Base-by-base conservation (phyloP, 2,329 filamentous ascomycete species). In the Pseudogymnoascus sp. region DNA sequence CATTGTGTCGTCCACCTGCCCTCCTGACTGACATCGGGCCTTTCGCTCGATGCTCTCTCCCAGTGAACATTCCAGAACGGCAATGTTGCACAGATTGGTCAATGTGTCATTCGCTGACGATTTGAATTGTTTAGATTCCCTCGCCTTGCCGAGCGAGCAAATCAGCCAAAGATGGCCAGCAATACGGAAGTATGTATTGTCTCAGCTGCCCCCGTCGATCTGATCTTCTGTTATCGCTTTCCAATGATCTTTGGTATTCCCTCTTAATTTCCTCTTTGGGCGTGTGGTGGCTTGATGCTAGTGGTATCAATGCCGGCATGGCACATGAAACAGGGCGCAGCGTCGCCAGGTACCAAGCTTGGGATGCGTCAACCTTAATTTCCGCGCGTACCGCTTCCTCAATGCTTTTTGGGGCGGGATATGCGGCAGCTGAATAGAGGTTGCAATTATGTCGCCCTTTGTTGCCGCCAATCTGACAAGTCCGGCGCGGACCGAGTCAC, bases 221-320 rank as follows among this genome's bases (percentile, higher is more conserved):
- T 53, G n/a, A n/a, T 53, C 33, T 30, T 18, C 25, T 18, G n/a
- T 33, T 33, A 14, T 53, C 15, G 28, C 9, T 53, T 53, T 53
- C 47, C 47, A 53, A 30, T 20, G 47, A 33, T 33, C 25, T 33
- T 33, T 33, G 47, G 25, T 20, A 53, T 53, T 53, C 47, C 47
- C 28, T 53, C 47, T 53, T 53, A 53, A 53, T 53, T 53, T 53
- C 47, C 47, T 53, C 28, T 53, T 53, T 53, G 47, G 47, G 47
- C 47, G 47, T n/a, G 33, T 53, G 28, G 43, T 53, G 47, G 47
- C 47, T 33, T 33, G 47, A 18, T 53, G 1, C 47, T 53, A 50
- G 43, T 50, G 43, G 43, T 50, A 12, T 53, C 47, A 53, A 53
- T 25, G 47, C 43, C 25, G 15, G 25, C 8, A 53, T 18, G 28